Evolutionary conservation across 805 yeast species (phyloP).

Genomic region (Diddensiella caesifluorescens): DNA sequence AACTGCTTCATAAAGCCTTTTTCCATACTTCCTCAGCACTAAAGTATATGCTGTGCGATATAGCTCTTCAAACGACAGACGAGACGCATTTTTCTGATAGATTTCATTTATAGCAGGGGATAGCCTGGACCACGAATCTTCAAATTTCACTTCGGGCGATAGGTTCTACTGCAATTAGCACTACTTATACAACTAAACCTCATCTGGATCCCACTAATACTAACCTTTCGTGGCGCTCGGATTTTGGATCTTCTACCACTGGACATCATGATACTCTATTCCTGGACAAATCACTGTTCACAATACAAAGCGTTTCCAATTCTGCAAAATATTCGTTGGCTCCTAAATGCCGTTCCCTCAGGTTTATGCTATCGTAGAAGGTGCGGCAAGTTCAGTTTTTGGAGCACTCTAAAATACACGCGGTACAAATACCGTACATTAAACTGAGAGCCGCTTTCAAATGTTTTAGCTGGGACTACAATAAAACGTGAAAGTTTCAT

Average conservation of each 20-base stretch:
- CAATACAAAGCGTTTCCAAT: too few species aligned
- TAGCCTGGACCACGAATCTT: constrained; percentile 60
- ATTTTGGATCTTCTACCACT: constrained; percentile 21
- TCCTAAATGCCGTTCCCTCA: too few species aligned
- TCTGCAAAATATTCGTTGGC: too few species aligned
- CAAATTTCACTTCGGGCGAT: constrained; percentile 43
- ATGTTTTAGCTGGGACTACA: too few species aligned
- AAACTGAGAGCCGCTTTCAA: too few species aligned
- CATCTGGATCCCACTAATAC: constrained; percentile 5
- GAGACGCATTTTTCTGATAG: constrained; percentile 63
- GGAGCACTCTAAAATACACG: too few species aligned
- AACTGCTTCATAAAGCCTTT: constrained; percentile 58
- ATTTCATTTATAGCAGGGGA: constrained; percentile 67
- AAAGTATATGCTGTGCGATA: constrained; percentile 74
- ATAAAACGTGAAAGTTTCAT: too few species aligned
- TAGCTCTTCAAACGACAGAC: constrained; percentile 73
- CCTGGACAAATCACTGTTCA: too few species aligned
- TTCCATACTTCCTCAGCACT: constrained; percentile 67
- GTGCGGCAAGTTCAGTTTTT: too few species aligned
- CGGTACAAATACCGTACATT: too few species aligned
- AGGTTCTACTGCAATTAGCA: constrained; percentile 5
- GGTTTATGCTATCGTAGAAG: too few species aligned
- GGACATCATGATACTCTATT: constrained; percentile 15
- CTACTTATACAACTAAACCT: background rate
- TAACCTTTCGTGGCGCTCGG: constrained; percentile 24